These are phyloP conservation scores for Tremella yokohamensis DNA, from an alignment of 768 basidiomycete species.

Conservation along the genomic window DNA sequence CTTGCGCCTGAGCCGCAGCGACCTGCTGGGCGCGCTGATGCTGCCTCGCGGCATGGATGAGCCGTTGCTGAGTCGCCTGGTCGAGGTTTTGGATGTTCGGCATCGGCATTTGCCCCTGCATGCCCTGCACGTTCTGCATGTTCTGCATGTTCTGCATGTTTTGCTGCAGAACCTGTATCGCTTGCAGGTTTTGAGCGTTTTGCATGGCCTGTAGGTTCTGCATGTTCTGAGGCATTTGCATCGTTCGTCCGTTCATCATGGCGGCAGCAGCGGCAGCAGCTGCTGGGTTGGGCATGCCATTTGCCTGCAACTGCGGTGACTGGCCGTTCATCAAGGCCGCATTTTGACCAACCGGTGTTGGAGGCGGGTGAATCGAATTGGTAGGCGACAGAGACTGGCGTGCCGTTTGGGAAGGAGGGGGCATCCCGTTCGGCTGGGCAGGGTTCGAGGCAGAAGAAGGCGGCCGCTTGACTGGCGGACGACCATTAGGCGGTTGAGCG, in stretches of 20 bases:
- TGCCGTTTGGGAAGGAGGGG: neutral
- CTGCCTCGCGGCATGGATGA: neutral
- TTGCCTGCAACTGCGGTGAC: constrained; percentile 3
- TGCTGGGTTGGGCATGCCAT: neutral
- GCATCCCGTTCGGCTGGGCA: constrained; percentile 4
- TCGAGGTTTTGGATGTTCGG: neutral
- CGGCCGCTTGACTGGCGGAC: neutral
- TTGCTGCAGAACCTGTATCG: neutral
- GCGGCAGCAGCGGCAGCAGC: neutral
- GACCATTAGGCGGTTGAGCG: neutral
- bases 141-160: neutral
- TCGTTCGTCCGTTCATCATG: neutral
- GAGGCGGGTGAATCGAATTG: constrained; percentile 2
- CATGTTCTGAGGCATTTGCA: neutral
- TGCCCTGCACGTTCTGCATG: constrained; percentile 1
- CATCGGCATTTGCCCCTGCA: neutral
- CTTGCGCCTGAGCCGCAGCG: constrained; percentile 7
- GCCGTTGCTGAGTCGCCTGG: constrained; percentile 4
- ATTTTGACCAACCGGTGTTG: neutral
- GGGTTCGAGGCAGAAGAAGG: neutral
- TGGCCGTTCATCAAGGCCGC: neutral
- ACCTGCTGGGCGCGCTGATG: too few species aligned
- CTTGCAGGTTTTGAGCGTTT: constrained; percentile 4
- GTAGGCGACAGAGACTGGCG: neutral
- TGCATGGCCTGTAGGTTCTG: constrained; percentile 2